Percentiles rank a stretch among this genome's conserved stretches.
Conservation (phyloP, 2,329 filamentous ascomycete genomes). For the Sphaerulina musiva region DNA sequence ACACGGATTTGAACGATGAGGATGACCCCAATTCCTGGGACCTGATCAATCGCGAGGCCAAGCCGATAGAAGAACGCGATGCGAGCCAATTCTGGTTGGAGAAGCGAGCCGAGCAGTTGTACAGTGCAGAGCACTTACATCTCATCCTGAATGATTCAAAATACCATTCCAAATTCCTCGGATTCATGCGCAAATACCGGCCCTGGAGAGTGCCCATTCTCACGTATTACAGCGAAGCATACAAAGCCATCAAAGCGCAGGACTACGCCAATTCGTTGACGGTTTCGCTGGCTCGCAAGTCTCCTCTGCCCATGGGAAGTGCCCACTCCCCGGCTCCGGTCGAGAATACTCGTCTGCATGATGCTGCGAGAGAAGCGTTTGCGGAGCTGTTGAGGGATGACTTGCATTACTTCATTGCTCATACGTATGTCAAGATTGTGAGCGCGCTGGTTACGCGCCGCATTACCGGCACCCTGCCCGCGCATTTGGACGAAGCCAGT, state of each 20-base stretch:
- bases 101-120: slow-evolving; percentile 17
- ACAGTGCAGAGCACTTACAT: slow-evolving; percentile 17
- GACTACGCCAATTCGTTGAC: slow-evolving; percentile 64
- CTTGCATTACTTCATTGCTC: slow-evolving; percentile 61
- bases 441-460: slow-evolving; percentile 61
- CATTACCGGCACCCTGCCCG: slow-evolving; percentile 59
- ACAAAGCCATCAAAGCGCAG: slow-evolving; percentile 63
- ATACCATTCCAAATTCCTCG: slow-evolving; percentile 13
- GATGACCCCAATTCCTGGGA: slow-evolving; percentile 18
- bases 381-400: slow-evolving; percentile 59
- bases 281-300: slow-evolving; percentile 47
- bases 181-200: slow-evolving; percentile 16
- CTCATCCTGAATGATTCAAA: slow-evolving; percentile 17
- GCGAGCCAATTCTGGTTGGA: slow-evolving; percentile 14
- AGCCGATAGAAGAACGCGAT: slow-evolving; percentile 3
- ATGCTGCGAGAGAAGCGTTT: slow-evolving; percentile 57
- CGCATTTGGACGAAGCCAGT: slow-evolving; percentile 58
- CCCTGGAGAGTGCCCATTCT: slow-evolving; percentile 16
- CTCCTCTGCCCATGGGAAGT: slow-evolving; percentile 38
- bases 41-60: slow-evolving; percentile 14
- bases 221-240: slow-evolving; percentile 12
- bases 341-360: slow-evolving; percentile 53
- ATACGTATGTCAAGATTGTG: slow-evolving; percentile 61
- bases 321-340: slow-evolving; percentile 35
- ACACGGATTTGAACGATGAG: slow-evolving; percentile 13